Base-by-base conservation (phyloP, 169 alveolate genomes). In the Plasmodium coatneyi region DNA sequence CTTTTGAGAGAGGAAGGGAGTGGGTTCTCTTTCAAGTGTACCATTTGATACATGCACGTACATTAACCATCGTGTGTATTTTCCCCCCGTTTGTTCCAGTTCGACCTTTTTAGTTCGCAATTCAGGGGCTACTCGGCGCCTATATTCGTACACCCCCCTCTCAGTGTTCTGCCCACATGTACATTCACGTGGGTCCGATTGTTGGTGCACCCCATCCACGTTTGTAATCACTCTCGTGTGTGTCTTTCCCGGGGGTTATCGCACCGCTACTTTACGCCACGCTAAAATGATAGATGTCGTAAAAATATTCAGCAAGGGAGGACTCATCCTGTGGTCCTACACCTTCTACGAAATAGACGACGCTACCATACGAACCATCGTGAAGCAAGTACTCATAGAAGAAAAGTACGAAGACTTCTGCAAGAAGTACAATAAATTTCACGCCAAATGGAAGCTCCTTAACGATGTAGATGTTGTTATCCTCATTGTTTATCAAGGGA, bases 301-400 rank as follows among this genome's bases (percentile, higher is more conserved):
- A 12, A 78, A 71, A 22, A 82, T 92, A 28, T 92, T 92, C 60
- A 92, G 76, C 36, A 92, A 92, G 83, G 95, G 95, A 16, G 95
- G 95, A 5, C 28, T 92, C 32, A 25, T 92, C 14, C 41, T 92
- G 82, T 92, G 95, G 95, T 83, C 93, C n/a, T 78, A 83, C 60
- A 66, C 70, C 41, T 92, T 83, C 83, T 83, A 83, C 78, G 95
- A 84, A 34, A 80, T 92, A 22, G 91, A 72, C 6, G 95, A 92
- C 16, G 71, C 19, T 14, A 82, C 82, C 4, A 83, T 92, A 66
- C 83, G 92, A 52, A 43, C 82, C 19, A 82, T 92, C 36, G 92
- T 92, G 12, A 83, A 83, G 74, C 71, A 56, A 9, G 39, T 52
- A 22, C 70, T 92, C 43, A 82, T 92, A 81, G 92, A 83, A 71